phyloP scores from a whole-genome alignment of 768 basidiomycete genomes.

The Russula dissimulans region DNA sequence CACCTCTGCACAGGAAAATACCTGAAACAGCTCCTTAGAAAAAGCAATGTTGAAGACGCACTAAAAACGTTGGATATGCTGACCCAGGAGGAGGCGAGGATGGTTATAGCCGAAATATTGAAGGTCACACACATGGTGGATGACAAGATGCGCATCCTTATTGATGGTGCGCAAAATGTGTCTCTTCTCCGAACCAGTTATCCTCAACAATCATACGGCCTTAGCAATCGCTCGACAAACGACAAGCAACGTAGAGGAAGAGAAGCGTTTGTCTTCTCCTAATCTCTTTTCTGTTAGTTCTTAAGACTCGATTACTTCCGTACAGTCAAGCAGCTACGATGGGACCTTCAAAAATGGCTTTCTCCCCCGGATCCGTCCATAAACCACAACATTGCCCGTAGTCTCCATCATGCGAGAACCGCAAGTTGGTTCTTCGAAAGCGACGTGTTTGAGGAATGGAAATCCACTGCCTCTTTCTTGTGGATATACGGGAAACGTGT shows the following conservation, averaged over 20 bases:
- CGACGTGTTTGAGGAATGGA: neutral
- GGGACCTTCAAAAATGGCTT: neutral
- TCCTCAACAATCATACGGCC: neutral
- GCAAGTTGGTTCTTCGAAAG: neutral
- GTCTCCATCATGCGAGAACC: neutral
- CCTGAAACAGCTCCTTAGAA: neutral
- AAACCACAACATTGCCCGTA: neutral
- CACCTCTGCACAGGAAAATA: neutral
- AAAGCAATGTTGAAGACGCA: neutral
- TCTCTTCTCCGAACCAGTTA: too few relatives aligned
- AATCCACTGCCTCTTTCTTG: neutral
- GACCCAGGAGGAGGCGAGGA: neutral
- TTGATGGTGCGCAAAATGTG: neutral
- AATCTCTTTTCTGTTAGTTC: neutral
- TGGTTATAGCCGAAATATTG: neutral
- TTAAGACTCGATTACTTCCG: neutral
- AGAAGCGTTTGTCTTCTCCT: neutral
- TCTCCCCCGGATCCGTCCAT: neutral
- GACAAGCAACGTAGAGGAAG: neutral
- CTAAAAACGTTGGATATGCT: neutral
- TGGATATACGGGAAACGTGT: neutral
- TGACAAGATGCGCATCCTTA: neutral
- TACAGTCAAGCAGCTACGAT: neutral
- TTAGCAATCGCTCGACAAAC: neutral
- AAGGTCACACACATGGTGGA: neutral